Evolutionary conservation across 768 basidiomycete genomes (phyloP).

Genomic region (Suillus fuscotomentosus): DNA sequence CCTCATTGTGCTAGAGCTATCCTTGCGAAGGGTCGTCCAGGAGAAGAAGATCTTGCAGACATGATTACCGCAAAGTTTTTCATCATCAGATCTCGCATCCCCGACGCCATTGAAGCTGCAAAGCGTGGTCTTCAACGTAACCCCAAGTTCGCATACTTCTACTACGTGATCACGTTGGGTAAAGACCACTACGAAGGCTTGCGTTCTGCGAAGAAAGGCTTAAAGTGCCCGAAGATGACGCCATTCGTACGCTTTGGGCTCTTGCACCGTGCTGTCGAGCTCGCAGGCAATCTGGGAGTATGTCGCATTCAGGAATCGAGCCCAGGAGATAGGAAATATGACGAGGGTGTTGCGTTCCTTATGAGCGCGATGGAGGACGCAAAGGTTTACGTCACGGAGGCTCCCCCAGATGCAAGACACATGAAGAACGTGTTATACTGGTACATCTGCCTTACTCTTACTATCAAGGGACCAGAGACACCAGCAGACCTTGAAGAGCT

Average conservation of each 20-base stretch:
- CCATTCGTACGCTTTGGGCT: constrained; percentile 56
- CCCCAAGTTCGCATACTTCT: constrained; percentile 61
- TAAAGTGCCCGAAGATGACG: constrained; percentile 53
- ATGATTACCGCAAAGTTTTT: constrained; percentile 62
- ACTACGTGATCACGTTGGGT: constrained; percentile 57
- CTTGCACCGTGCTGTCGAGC: constrained; percentile 61
- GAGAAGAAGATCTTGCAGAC: constrained; percentile 54
- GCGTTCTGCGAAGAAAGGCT: constrained; percentile 62
- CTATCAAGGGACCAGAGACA: constrained; percentile 49
- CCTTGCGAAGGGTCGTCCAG: constrained; percentile 38
- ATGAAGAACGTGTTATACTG: constrained; percentile 61
- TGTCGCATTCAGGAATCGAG: constrained; percentile 44
- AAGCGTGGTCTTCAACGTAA: constrained; percentile 49
- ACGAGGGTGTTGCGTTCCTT: constrained; percentile 61
- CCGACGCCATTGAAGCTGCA: constrained; percentile 48
- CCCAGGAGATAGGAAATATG: constrained; percentile 43
- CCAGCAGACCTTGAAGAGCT: constrained; percentile 50
- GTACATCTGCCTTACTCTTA: constrained; percentile 53
- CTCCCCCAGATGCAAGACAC: constrained; percentile 61
- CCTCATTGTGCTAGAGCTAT: constrained; percentile 60
- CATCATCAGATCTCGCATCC: constrained; percentile 48
- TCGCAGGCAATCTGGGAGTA: constrained; percentile 57
- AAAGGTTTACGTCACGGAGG: constrained; percentile 49
- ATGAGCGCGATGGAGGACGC: constrained; percentile 61
- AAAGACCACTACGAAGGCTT: constrained; percentile 50